Evolutionary conservation across 768 basidiomycete genomes (phyloP), one percentile per base, ranked within the genome.

Genomic region (Amyloporia xantha): DNA sequence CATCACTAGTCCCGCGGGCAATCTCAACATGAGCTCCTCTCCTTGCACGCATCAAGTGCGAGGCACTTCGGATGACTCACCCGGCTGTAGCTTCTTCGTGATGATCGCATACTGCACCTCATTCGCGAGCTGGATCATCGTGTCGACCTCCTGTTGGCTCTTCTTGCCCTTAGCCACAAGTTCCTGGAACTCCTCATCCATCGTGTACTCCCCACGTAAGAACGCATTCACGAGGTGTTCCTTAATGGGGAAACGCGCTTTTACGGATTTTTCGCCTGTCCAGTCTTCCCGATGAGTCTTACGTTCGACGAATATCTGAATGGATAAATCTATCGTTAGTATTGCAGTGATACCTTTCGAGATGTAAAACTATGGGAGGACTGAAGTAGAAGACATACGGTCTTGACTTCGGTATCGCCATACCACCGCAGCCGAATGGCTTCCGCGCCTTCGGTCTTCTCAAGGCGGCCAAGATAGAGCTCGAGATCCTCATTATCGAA

Each of bases 201-300:
- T 86, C 24, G 82, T 95, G 67, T 96, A 86, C 61, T 91, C 84
- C 15, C 96, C 96, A 19, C 76, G 73, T 35, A 96, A 68, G 73
- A 92, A 99, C 13, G 86, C 83, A 61, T 97, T 95, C 57, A 98
- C 84, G 40, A 88, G 80, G 53, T 91, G 82, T 63, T 97, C 95
- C 63, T 95, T 93, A 65, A 99, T 84, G 2, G 90, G 82, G 71
- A 98, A 97, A 10, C 94, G 87, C 12, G 93, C 89, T 68, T 97
- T 99, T 62, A 98, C 94, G 9, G 91, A 93, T 67, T 97, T 97
- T 67, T 99, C 95, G 27, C 96, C 96, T 0, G 95, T 98, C 96
- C 96, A 99, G 62, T 99, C 96, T 67, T 99, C 96, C 47, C 93
- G 81, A 63, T 99, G 88, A 0, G 88, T 91, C 67, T 91, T 91